phyloP scores from a whole-genome alignment of 108 stramenopile species.

The Nannochloropsis gaditana region DNA sequence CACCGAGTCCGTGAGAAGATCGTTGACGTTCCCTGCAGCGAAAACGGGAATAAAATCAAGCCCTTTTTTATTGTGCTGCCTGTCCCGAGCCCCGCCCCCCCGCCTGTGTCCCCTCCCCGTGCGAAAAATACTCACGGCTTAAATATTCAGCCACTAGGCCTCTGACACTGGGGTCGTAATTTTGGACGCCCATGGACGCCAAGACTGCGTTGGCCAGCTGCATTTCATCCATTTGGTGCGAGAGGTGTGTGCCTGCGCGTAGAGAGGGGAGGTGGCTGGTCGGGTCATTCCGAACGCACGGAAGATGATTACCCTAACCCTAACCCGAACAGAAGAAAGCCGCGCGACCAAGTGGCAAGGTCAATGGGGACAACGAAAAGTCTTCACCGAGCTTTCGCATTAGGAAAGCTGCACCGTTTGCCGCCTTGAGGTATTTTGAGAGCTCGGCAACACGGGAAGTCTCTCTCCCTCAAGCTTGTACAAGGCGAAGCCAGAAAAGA shows the following conservation, averaged over 20 bases:
- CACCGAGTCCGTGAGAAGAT: not conserved
- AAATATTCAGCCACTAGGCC: constrained; percentile 2
- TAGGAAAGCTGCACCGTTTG: not conserved
- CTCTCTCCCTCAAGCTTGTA: not conserved
- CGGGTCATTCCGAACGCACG: not conserved
- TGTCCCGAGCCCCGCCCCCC: not conserved
- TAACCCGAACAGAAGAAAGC: not conserved
- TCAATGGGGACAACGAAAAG: not conserved
- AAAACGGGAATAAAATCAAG: too few relatives aligned
- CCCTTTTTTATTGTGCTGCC: too few relatives aligned
- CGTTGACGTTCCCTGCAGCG: not conserved
- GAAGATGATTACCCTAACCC: too few relatives aligned
- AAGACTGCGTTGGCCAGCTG: not conserved
- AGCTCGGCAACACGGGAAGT: not conserved
- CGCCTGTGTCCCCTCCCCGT: not conserved
- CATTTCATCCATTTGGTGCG: not conserved
- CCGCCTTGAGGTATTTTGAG: not conserved
- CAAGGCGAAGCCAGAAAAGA: not conserved
- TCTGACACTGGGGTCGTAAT: constrained; percentile 4
- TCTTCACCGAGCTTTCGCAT: not conserved
- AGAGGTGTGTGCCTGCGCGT: not conserved
- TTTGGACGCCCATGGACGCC: not conserved
- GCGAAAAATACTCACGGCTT: not conserved
- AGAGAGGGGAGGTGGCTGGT: not conserved
- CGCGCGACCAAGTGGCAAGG: not conserved